These are phyloP conservation scores for Daldinia vernicosa DNA, from an alignment of 495 filamentous ascomycete genomes.

Conservation along the genomic window DNA sequence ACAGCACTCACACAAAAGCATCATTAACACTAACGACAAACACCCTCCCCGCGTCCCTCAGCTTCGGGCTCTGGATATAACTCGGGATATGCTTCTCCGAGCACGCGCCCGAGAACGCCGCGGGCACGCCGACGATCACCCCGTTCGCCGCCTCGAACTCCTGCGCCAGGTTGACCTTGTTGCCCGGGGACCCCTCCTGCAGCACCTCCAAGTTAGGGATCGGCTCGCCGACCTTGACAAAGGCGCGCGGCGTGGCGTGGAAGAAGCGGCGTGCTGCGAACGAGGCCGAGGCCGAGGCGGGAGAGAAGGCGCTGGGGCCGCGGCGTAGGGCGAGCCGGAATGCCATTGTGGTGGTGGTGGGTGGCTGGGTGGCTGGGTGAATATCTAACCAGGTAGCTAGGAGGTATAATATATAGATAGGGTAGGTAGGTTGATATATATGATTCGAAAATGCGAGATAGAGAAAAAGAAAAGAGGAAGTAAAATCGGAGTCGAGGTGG, in stretches of 20 bases:
- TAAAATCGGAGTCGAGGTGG: not conserved
- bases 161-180: constrained; percentile 84
- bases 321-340: constrained; percentile 42
- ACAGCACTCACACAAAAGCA: constrained; percentile 81
- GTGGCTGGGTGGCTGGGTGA: too few species aligned
- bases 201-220: constrained; percentile 69
- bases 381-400: too few species aligned
- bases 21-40: constrained; percentile 96
- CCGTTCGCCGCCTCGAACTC: constrained; percentile 71
- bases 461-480: not conserved
- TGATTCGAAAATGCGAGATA: not conserved
- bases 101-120: constrained; percentile 85
- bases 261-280: constrained; percentile 60
- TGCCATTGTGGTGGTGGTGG: constrained; percentile 25
- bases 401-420: too few species aligned
- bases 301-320: constrained; percentile 14
- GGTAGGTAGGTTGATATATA: not conserved
- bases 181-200: constrained; percentile 72
- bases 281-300: constrained; percentile 4
- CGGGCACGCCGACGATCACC: constrained; percentile 89
- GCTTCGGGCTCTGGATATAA: constrained; percentile 77
- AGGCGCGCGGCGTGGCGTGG: constrained; percentile 59
- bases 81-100: constrained; percentile 81
- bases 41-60: constrained; percentile 78
- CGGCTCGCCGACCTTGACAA: constrained; percentile 67